phyloP scores from a whole-genome alignment of 345 rosid species.

The Bruguiera gymnorhiza region DNA sequence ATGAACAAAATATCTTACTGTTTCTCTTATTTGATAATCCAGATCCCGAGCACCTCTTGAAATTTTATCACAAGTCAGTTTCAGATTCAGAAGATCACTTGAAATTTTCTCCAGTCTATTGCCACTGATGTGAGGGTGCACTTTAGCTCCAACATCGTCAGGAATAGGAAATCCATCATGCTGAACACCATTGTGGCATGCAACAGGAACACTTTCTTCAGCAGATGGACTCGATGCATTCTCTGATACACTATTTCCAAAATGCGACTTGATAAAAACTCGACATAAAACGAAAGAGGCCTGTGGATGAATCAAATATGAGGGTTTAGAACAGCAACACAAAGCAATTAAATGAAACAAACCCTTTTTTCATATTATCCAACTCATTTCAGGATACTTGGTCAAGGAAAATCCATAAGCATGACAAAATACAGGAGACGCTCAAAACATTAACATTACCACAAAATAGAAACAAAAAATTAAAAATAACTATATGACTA shows the following conservation, averaged over 20 bases:
- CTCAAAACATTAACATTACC: no score
- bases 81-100: not conserved
- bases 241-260: slow-evolving; percentile 19
- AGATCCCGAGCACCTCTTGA: no score
- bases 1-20: no score
- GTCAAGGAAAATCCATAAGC: no score
- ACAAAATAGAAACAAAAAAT: no score
- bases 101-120: not conserved
- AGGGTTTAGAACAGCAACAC: not conserved
- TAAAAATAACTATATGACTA: no score
- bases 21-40: no score
- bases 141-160: slow-evolving; percentile 21
- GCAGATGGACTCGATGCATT: no score
- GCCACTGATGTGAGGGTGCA: not conserved
- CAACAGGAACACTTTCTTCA: slow-evolving; percentile 38
- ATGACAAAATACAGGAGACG: no score
- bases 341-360: no score
- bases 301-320: slow-evolving; percentile 13
- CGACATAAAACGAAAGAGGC: slow-evolving; percentile 52
- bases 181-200: slow-evolving; percentile 34
- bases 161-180: slow-evolving; percentile 31
- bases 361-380: no score
- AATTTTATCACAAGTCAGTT: not conserved
- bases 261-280: slow-evolving; percentile 37
- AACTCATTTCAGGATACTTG: no score